Conservation (phyloP, 495 filamentous ascomycete genomes). For the Pyronema omphalodes region DNA sequence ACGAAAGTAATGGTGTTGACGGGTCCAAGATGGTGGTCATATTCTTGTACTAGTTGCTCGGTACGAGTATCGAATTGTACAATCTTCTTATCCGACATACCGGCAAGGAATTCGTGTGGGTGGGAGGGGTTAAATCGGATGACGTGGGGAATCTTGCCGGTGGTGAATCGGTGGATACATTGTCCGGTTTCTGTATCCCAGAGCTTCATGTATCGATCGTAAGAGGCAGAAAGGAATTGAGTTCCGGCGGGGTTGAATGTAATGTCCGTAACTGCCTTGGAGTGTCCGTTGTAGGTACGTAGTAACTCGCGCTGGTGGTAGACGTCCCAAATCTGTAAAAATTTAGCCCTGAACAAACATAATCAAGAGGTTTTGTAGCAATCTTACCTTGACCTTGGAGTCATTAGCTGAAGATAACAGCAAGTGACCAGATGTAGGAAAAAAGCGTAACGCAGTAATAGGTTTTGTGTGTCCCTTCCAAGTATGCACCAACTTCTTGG, state of each 20-base stretch:
- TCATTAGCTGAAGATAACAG: slow-evolving; percentile 74
- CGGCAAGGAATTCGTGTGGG: slow-evolving; percentile 78
- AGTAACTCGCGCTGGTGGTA: slow-evolving; percentile 78
- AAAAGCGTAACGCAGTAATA: slow-evolving; percentile 73
- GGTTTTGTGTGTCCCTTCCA: slow-evolving; percentile 70
- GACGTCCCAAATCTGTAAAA: slow-evolving; percentile 58
- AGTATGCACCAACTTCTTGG: slow-evolving; percentile 80
- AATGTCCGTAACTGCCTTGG: slow-evolving; percentile 75
- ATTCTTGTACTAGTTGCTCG: slow-evolving; percentile 80
- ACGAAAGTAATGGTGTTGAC: slow-evolving; percentile 97
- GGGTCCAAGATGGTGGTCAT: slow-evolving; percentile 92
- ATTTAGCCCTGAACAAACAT: slow-evolving; percentile 3
- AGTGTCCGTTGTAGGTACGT: slow-evolving; percentile 76
- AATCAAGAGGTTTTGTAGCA: too few relatives aligned
- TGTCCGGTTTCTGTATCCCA: slow-evolving; percentile 95
- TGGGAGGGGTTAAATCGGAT: slow-evolving; percentile 73
- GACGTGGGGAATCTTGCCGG: slow-evolving; percentile 87
- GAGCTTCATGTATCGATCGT: slow-evolving; percentile 85
- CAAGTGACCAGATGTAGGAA: slow-evolving; percentile 71
- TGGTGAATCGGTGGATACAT: slow-evolving; percentile 70
- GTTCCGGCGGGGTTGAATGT: slow-evolving; percentile 68
- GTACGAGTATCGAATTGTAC: slow-evolving; percentile 87
- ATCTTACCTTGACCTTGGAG: slow-evolving; percentile 49
- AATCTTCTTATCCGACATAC: slow-evolving; percentile 97
- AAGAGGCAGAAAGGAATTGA: slow-evolving; percentile 78